Conservation (phyloP, 2,329 filamentous ascomycete species). For the Paecilomyces sp. region DNA sequence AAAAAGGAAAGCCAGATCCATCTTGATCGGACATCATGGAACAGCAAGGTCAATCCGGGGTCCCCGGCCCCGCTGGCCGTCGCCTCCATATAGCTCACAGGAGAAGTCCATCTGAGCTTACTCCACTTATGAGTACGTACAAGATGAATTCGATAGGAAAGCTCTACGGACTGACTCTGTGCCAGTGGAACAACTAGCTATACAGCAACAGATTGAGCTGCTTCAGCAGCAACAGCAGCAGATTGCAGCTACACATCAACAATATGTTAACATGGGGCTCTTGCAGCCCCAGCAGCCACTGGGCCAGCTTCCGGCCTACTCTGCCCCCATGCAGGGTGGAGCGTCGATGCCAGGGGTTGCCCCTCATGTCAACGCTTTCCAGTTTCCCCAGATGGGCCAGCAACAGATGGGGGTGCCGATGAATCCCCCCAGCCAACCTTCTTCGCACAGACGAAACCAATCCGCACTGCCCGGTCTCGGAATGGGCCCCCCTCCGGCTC, state of each 20-base stretch:
- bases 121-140: slow-evolving; percentile 90
- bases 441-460: slow-evolving; percentile 91
- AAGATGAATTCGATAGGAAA: slow-evolving; percentile 1
- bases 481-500: slow-evolving; percentile 85
- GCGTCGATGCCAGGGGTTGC: slow-evolving; percentile 63
- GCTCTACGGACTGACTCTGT: not conserved
- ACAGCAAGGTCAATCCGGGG: slow-evolving; percentile 52
- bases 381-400: slow-evolving; percentile 76
- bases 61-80: slow-evolving; percentile 69
- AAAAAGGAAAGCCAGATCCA: slow-evolving; percentile 1
- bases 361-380: slow-evolving; percentile 71
- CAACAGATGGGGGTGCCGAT: slow-evolving; percentile 64
- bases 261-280: slow-evolving; percentile 97
- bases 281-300: slow-evolving; percentile 78
- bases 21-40: slow-evolving; percentile 47
- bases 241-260: slow-evolving; percentile 91
- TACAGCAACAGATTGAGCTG: slow-evolving; percentile 96
- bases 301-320: slow-evolving; percentile 63
- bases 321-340: slow-evolving; percentile 64
- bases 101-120: slow-evolving; percentile 93
- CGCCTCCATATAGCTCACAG: slow-evolving; percentile 96
- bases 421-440: slow-evolving; percentile 67
- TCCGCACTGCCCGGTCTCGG: slow-evolving; percentile 90
- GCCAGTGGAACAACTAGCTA: slow-evolving; percentile 90
- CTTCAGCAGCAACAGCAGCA: slow-evolving; percentile 97